Evolutionary conservation across 257 asterid genomes (phyloP).

Genomic region (Agastache rugosa): DNA sequence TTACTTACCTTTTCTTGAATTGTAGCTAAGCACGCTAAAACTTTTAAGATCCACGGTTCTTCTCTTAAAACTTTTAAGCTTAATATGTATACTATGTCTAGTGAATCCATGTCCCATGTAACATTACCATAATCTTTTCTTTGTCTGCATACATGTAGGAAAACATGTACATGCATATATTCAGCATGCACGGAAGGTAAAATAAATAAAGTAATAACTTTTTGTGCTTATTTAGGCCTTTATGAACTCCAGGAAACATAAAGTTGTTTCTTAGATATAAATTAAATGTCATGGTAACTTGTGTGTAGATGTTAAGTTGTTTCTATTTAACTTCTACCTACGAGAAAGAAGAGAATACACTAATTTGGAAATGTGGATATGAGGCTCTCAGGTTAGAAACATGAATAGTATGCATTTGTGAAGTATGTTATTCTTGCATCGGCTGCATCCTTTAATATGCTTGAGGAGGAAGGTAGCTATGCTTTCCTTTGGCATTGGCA

Average conservation of each 20-base stretch:
- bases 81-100: conserved; percentile 8
- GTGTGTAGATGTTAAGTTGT: neutral
- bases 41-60: neutral
- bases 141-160: no score
- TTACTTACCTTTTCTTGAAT: neutral
- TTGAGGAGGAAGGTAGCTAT: no score
- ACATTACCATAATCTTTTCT: no score
- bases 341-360: conserved; percentile 19
- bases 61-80: neutral
- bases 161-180: neutral
- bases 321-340: neutral
- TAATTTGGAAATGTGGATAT: neutral
- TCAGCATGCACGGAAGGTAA: neutral
- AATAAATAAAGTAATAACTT: neutral
- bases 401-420: neutral
- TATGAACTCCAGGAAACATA: neutral
- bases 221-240: neutral
- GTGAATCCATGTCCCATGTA: no score
- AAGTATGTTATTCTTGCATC: neutral
- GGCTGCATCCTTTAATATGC: no score
- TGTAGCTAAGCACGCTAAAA: conserved; percentile 16
- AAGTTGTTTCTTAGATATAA: no score
- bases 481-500: neutral
- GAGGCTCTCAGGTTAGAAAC: neutral
- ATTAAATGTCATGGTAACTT: neutral